Conservation (phyloP, 2,329 filamentous ascomycete genomes). For the Fusarium floridanum region DNA sequence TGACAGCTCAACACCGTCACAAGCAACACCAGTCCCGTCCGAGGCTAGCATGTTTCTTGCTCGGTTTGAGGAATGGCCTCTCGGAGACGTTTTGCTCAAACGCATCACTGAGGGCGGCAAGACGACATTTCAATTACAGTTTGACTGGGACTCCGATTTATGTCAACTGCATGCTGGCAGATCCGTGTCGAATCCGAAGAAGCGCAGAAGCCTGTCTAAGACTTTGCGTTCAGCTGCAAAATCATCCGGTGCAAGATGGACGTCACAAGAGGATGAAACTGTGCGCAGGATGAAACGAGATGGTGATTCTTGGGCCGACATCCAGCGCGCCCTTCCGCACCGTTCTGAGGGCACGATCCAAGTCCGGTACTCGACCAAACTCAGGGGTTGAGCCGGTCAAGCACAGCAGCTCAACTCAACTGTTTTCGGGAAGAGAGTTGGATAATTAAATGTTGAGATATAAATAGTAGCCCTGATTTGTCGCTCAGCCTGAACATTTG, state of each 20-base stretch:
- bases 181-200: not conserved
- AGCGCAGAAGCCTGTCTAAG: not conserved
- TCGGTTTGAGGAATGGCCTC: not conserved
- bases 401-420: not conserved
- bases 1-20: not conserved
- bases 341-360: conserved; percentile 15
- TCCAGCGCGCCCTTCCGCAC: conserved; percentile 12
- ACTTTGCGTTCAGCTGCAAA: not conserved
- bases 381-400: not conserved
- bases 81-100: not conserved
- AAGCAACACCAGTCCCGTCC: not conserved
- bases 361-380: conserved; percentile 16
- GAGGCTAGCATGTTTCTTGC: not conserved
- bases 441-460: not conserved
- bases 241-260: not conserved
- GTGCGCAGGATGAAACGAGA: not conserved
- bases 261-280: conserved; percentile 3
- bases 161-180: not conserved
- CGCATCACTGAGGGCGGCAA: not conserved
- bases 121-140: not conserved
- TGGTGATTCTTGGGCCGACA: not conserved
- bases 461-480: not conserved
- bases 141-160: not conserved
- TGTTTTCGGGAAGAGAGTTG: not conserved
- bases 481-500: too few relatives aligned